phyloP scores from a whole-genome alignment of 345 rosid species.

The Eucalyptus leucophloia region DNA sequence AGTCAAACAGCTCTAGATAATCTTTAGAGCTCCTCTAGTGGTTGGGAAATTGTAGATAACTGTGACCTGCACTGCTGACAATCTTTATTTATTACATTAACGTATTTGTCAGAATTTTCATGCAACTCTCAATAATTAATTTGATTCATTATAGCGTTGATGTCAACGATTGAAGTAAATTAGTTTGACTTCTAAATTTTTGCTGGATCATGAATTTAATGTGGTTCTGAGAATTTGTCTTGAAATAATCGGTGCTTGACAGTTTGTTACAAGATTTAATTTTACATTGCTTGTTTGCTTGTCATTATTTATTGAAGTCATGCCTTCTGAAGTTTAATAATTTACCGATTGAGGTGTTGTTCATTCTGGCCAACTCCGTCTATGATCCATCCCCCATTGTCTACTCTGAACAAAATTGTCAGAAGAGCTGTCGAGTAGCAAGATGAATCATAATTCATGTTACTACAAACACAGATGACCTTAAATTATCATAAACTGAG shows the following conservation, averaged over 20 bases:
- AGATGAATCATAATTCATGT: not conserved
- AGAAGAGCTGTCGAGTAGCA: not conserved
- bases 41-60: not conserved
- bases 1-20: conserved; percentile 5
- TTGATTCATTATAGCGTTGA: not conserved
- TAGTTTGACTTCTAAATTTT: not conserved
- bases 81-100: not conserved
- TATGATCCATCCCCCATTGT: not conserved
- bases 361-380: not conserved
- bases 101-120: not conserved
- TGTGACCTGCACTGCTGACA: not conserved
- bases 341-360: not conserved
- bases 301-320: not conserved
- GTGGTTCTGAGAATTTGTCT: not conserved
- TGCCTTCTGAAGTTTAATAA: not conserved
- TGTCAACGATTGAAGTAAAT: not conserved
- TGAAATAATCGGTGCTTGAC: not conserved
- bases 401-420: not conserved
- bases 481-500: not conserved
- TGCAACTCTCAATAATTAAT: not conserved
- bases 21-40: not conserved
- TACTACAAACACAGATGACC: not conserved
- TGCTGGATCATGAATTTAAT: not conserved
- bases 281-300: not conserved
- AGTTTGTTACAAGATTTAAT: not conserved